Evolutionary conservation across 805 yeast species (phyloP), one percentile per base, ranked within the genome.

Genomic region (Lipomyces sp.): DNA sequence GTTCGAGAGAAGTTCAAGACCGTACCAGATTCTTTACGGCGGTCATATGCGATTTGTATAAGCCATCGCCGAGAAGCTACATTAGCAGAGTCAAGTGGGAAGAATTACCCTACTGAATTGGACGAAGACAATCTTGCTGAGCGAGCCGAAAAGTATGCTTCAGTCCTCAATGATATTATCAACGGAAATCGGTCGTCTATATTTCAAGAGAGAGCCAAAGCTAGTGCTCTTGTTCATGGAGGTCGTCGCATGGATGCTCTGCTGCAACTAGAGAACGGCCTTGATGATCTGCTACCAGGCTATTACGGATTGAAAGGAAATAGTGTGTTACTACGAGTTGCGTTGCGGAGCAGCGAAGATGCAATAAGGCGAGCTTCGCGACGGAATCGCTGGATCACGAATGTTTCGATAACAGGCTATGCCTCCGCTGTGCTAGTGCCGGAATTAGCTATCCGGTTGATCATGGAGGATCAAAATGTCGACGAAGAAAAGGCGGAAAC

Each of bases 401-500:
- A 66, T n/a, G n/a, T 69, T 35, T 69, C 72, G 13, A 63, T 56
- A 11, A 69, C 66, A 3, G 71, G 70, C 13, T 69, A 69, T 48
- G 67, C 60, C 7, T 42, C 65, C 13, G 18, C 59, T 11, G 70
- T 69, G 11, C 57, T 69, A 4, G 71, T 69, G 6, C 72, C 72
- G 24, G 72, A 69, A 45, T 33, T 69, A 18, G 70, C 72, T 1
- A 55, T 66, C 18, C 50, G 60, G 59, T 60, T 69, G 11, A 69
- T 69, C 24, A 69, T 69, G 69, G 66, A 60, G 24, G 71, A 69
- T 29, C 64, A 56, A 29, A 37, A 32, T 10, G 60, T 67, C 57
- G 61, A 57, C n/a, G 53, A 33, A 18, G 55, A 55, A 1, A 50
- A 4, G 32, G 72, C 72, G n/a, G 70, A 65, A 60, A 35, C 33